phyloP scores from a whole-genome alignment of 192 early-diverging fungal genomes.

The Coemansia sp. region DNA sequence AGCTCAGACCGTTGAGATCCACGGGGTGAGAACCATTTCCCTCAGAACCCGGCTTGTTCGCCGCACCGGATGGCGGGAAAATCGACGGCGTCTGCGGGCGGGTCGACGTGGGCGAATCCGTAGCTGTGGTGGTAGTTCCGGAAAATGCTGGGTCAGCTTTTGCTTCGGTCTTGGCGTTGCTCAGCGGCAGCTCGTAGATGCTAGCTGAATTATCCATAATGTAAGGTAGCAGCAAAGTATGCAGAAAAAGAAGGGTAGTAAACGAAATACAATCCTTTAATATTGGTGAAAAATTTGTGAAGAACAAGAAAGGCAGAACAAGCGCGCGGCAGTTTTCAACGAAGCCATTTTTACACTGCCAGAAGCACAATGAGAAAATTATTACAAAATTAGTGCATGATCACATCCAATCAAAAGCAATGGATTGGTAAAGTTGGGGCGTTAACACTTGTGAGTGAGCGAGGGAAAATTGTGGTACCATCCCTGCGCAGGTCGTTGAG shows the following conservation, averaged over 20 bases:
- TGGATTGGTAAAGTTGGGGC: too few relatives aligned
- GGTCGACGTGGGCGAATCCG: conserved; percentile 30
- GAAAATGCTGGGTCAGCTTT: conserved; percentile 7
- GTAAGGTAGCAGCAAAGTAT: conserved; percentile 2
- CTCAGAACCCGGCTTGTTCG: background rate
- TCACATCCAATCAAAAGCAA: too few relatives aligned
- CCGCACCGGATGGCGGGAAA: conserved; percentile 22
- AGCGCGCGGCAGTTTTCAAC: too few relatives aligned
- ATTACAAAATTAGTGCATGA: too few relatives aligned
- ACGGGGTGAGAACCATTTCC: conserved; percentile 39
- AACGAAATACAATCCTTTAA: background rate
- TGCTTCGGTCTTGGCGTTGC: conserved; percentile 10
- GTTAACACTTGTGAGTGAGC: too few relatives aligned
- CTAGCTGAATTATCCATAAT: conserved; percentile 8
- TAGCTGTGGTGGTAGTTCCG: conserved; percentile 24
- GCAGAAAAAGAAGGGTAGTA: background rate
- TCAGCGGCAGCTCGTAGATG: conserved; percentile 6
- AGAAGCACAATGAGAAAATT: too few relatives aligned
- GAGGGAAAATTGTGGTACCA: too few relatives aligned
- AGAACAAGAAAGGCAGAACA: conserved; percentile 4
- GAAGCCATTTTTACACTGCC: too few relatives aligned
- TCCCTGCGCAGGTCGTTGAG: too few relatives aligned
- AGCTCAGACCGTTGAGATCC: conserved; percentile 74
- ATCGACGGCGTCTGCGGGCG: conserved; percentile 50
- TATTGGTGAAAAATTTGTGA: background rate